These are phyloP conservation scores for Pyrrhoderma noxium DNA, from an alignment of 1,284 basidiomycete genomes.

Conservation along the genomic window DNA sequence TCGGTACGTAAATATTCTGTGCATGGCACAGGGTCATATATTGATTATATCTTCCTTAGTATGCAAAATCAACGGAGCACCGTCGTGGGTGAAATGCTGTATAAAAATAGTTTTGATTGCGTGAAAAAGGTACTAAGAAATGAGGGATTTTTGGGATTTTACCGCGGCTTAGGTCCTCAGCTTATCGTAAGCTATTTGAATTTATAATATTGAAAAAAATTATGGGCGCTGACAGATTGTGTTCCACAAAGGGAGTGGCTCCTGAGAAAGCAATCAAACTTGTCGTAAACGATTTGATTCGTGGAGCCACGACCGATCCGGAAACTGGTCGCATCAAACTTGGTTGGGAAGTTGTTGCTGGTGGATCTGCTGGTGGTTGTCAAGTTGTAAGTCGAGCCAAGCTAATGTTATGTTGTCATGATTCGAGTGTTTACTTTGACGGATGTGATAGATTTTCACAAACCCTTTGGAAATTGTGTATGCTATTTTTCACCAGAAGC, in stretches of 20 bases:
- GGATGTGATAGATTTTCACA: conserved; percentile 73
- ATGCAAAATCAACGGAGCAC: conserved; percentile 98
- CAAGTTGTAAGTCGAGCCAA: conserved; percentile 63
- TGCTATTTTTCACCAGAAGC: too few species aligned
- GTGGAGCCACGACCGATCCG: conserved; percentile 80
- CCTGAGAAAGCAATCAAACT: conserved; percentile 98
- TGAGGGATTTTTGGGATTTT: conserved; percentile 93
- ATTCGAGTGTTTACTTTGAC: conserved; percentile 18
- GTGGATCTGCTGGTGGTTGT: conserved; percentile 91
- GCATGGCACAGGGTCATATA: conserved; percentile 7
- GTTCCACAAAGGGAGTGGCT: conserved; percentile 78
- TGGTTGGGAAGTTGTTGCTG: conserved; percentile 84
- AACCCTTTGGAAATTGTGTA: conserved; percentile 94
- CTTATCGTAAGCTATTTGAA: conserved; percentile 69
- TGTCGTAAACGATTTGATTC: conserved; percentile 92
- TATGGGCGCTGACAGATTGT: conserved; percentile 6
- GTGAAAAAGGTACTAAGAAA: conserved; percentile 91
- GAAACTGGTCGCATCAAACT: conserved; percentile 91
- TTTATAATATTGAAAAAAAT: not conserved
- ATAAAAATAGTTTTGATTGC: conserved; percentile 93
- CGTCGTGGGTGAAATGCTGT: conserved; percentile 89
- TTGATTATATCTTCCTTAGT: conserved; percentile 32
- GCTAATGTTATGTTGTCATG: conserved; percentile 1
- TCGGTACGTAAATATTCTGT: conserved; percentile 45
- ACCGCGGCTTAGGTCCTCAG: conserved; percentile 93